Conservation (phyloP, 148 eudicot species). For the Chenopodium formosanum region DNA sequence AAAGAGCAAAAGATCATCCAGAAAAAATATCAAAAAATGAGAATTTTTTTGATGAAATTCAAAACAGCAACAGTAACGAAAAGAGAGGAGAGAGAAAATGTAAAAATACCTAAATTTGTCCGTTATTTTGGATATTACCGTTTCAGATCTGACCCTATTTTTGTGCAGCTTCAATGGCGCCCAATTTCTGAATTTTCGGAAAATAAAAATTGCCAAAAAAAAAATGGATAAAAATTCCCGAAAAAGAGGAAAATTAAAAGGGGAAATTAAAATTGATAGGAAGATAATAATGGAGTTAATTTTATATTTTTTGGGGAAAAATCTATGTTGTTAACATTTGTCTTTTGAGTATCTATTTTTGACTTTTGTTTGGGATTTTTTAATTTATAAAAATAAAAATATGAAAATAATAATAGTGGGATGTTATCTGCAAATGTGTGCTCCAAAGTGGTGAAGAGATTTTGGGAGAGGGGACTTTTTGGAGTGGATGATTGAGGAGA, state of each 20-base stretch:
- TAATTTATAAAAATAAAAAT: neutral
- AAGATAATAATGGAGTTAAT: neutral
- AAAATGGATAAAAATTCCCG: too few relatives aligned
- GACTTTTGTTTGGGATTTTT: neutral
- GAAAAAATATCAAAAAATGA: neutral
- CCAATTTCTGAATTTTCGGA: neutral
- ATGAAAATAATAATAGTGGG: too few relatives aligned
- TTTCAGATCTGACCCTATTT: constrained; percentile 5
- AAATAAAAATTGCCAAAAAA: neutral
- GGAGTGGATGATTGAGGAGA: constrained; percentile 8
- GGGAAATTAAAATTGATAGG: neutral
- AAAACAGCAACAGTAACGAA: neutral
- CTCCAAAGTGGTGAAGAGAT: neutral
- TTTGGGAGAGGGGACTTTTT: neutral
- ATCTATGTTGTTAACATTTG: constrained; percentile 1
- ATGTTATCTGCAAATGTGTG: constrained; percentile 19
- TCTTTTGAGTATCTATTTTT: neutral
- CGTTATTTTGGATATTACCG: constrained; percentile 10
- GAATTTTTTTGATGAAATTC: neutral
- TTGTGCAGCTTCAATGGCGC: neutral
- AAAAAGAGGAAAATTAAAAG: neutral
- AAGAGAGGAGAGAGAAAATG: neutral
- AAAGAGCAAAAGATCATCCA: neutral
- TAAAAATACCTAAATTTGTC: constrained; percentile 22
- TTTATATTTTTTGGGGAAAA: neutral